Conservation (phyloP, 208 protist species). For the Herpetomonas samuelpessoai region DNA sequence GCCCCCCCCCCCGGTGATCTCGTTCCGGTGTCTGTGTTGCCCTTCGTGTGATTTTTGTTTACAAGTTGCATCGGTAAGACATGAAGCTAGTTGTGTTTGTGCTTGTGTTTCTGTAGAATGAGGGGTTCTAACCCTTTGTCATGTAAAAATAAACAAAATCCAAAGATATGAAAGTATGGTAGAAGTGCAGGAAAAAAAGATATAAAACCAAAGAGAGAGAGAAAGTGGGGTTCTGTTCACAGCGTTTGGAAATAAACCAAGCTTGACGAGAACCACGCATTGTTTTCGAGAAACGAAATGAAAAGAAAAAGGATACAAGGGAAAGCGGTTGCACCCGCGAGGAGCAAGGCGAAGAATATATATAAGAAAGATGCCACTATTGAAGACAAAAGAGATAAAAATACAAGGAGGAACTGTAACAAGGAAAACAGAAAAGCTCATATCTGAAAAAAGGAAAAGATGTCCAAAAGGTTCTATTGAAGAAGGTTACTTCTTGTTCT, state of each 20-base stretch:
- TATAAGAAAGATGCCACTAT: slow-evolving; percentile 8
- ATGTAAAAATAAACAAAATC: background rate
- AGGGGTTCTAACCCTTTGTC: background rate
- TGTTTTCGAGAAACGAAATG: too few species aligned
- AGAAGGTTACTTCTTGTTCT: slow-evolving; percentile 3
- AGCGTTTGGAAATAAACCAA: too few species aligned
- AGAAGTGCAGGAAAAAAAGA: slow-evolving; percentile 4
- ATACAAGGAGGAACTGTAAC: background rate
- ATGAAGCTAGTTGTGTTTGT: too few species aligned
- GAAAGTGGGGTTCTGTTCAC: too few species aligned
- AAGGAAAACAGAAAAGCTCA: background rate
- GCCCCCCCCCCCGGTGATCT: too few species aligned
- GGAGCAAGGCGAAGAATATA: background rate
- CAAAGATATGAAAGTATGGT: background rate
- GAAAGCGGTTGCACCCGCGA: background rate
- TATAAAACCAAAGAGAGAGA: slow-evolving; percentile 14
- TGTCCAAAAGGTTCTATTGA: too few species aligned
- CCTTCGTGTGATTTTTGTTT: too few species aligned
- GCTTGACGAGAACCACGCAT: too few species aligned
- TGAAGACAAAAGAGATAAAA: slow-evolving; percentile 10
- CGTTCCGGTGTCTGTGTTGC: too few species aligned
- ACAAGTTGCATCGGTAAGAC: too few species aligned
- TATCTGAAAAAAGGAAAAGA: background rate
- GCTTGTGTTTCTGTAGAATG: background rate
- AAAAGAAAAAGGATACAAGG: background rate